Evolutionary conservation across 371 early-diverging fungal species (phyloP), one percentile per base, ranked within the genome.

Genomic region (Sporodiniella umbellata): DNA sequence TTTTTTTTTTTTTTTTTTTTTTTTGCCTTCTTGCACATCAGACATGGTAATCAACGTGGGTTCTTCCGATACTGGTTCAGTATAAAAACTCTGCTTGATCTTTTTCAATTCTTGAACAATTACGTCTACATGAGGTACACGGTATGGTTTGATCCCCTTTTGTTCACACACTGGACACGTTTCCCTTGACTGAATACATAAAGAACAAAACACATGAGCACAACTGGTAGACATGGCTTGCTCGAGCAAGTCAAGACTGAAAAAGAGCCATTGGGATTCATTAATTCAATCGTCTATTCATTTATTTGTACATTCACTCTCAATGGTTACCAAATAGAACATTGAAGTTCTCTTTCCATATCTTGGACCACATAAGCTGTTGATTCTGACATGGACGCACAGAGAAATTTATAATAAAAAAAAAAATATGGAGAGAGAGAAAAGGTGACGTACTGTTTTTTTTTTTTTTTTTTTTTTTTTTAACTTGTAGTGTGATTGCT

Each of bases 141-240:
- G 15, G 8, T 48, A 15, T 24, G 48, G 1, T 45, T 31, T 3
- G 0, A 1, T 35, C 5, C 25, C 2, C 8, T 14, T 10, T 17
- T 42, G 33, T 21, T 26, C 48, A 33, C 55, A 54, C 0, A 42
- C 11, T 18, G 55, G 55, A 28, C 55, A 54, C 2, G 5, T 24
- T 2, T 11, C 11, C 12, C 43, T 43, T 1, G 46, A 25, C 2
- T 2, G 17, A 4, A 54, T 54, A 21, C 55, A 54, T 0, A 17
- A 6, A 15, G 28, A 40, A 48, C 55, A 54, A 23, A 54, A 54
- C 11, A 42, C 42, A 43, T 54, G 55, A 8, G 48, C 43, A 22
- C 55, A 54, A 19, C 35, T 25, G 18, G 44, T 47, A 8, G 48
- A 33, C 0, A 37, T 48, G 21, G 55, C 35, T 35, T 54, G 48